Evolutionary conservation across 257 asterid genomes (phyloP), one percentile per base, ranked within the genome.

Genomic region (Catharanthus roseus): DNA sequence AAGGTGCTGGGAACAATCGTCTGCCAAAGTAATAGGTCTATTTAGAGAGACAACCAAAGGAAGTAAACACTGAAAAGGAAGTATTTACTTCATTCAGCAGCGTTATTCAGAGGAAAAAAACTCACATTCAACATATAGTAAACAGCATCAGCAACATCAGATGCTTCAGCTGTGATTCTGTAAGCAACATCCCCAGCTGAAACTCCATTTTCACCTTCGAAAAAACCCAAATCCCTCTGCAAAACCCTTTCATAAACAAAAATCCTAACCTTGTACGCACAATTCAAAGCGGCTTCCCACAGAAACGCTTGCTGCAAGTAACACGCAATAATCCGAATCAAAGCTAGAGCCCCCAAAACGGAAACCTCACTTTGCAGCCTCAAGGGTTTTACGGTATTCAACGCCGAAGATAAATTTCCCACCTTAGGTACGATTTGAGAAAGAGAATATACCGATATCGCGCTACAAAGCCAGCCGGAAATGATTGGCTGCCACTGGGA

Each of bases 241-340:
- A 93, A 74, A 79, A 93, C 92, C 86, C 79, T 87, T 38, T 70
- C 29, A 72, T 86, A 90, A 51, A 87, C 97, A 82, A 72, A 69
- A 78, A 87, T 75, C 72, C 98, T 81, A 62, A 90, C 68, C 33
- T 81, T 71, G 72, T 78, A 85, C 64, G 73, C 89, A 56, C 87
- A 93, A 51, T 82, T 86, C 90, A 93, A 58, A 15, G 98, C 89
- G 0, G 97, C 97, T 36, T 86, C 97, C 98, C 96, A 93, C 41
- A 90, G 68, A 72, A 82, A 84, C 36, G 80, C 88, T 82, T 93
- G 95, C 80, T 90, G 97, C 81, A 87, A 54, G 77, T 88, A 90
- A 74, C 61, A 86, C 34, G 89, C 85, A n/a, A 82, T 50, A 5
- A 79, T 79, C 49, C 97, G 85, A 29, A 82, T 79, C 76, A 84